phyloP scores from a whole-genome alignment of 768 basidiomycete species.

The Trametes meyenii region DNA sequence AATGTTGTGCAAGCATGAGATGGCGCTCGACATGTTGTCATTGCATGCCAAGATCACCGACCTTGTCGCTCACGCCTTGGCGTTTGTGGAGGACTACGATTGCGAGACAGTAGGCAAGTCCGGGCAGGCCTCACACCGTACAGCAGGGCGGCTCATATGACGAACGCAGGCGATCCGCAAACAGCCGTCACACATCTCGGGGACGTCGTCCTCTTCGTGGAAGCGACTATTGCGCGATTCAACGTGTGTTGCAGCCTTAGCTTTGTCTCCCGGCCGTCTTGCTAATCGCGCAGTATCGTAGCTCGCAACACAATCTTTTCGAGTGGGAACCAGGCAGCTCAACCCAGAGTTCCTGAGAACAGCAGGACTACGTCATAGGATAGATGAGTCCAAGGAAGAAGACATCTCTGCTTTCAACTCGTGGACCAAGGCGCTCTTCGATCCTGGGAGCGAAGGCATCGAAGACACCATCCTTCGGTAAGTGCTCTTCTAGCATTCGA shows the following conservation, averaged over 20 bases:
- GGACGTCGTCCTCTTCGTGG: constrained; percentile 75
- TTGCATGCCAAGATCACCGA: constrained; percentile 67
- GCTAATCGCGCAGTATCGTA: constrained; percentile 28
- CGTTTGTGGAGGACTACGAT: constrained; percentile 71
- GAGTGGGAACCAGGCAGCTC: constrained; percentile 48
- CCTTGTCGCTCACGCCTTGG: constrained; percentile 62
- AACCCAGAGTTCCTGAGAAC: constrained; percentile 54
- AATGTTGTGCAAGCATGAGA: constrained; percentile 59
- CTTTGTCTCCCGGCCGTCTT: background rate
- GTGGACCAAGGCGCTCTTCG: constrained; percentile 83
- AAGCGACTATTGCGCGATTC: constrained; percentile 65
- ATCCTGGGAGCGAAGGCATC: constrained; percentile 76
- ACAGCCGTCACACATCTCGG: constrained; percentile 79
- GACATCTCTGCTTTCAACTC: constrained; percentile 36
- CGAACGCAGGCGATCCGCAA: constrained; percentile 74
- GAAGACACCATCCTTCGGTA: constrained; percentile 69
- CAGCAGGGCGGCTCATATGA: background rate
- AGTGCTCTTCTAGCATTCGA: background rate
- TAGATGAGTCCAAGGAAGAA: constrained; percentile 37
- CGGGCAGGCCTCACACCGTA: background rate
- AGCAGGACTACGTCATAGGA: constrained; percentile 46
- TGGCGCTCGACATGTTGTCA: constrained; percentile 67
- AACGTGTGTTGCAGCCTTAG: constrained; percentile 44
- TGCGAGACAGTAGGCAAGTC: constrained; percentile 78
- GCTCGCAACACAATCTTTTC: constrained; percentile 54